phyloP scores from a whole-genome alignment of 169 alveolate genomes.

The Plasmodium knowlesi region DNA sequence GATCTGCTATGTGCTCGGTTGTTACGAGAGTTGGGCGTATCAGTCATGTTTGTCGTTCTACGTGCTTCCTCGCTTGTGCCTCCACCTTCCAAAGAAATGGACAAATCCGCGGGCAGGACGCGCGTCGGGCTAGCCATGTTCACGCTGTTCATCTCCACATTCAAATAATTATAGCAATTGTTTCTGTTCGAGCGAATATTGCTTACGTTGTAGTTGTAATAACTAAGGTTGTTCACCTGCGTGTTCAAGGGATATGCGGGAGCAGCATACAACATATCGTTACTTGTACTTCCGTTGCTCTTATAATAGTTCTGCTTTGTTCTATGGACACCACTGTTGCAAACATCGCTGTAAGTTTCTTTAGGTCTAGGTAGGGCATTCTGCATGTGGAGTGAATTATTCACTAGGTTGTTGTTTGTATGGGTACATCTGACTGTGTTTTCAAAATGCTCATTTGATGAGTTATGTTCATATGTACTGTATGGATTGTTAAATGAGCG shows the following conservation, averaged over 20 bases:
- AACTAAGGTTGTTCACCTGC: not conserved
- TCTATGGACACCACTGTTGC: not conserved
- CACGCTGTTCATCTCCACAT: conserved; percentile 8
- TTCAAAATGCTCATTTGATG: conserved; percentile 10
- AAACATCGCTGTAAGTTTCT: not conserved
- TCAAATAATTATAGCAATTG: conserved; percentile 12
- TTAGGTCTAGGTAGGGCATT: not conserved
- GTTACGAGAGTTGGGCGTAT: not conserved
- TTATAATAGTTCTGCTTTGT: not conserved
- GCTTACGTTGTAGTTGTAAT: conserved; percentile 9
- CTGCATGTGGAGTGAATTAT: conserved; percentile 1
- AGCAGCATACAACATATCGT: not conserved
- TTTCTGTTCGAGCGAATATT: not conserved
- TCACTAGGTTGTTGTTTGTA: not conserved
- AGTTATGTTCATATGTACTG: not conserved
- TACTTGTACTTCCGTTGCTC: not conserved
- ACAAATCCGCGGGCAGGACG: not conserved
- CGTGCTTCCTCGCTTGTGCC: not conserved
- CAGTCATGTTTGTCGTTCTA: not conserved
- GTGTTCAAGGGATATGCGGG: conserved; percentile 12
- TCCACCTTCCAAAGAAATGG: not conserved
- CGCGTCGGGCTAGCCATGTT: not conserved
- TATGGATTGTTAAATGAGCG: not conserved
- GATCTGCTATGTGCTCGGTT: not conserved
- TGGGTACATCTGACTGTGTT: not conserved